Base-by-base conservation (phyloP, 2,329 filamentous ascomycete species). In the Fusarium napiforme region DNA sequence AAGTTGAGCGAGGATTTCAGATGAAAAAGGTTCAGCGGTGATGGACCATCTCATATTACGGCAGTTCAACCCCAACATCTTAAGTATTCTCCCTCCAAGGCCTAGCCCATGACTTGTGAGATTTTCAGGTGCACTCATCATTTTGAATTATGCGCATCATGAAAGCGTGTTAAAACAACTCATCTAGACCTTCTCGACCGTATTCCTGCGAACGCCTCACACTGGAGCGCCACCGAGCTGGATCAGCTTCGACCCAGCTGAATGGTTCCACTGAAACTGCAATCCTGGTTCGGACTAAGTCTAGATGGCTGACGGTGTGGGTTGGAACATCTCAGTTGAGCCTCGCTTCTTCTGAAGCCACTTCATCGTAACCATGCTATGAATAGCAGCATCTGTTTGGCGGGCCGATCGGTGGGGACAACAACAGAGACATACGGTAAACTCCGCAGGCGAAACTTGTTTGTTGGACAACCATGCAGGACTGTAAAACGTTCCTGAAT, bases 141-240 rank as follows among this genome's bases (percentile, higher is more conserved):
- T 7, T 10, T 37, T 19, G 8, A 23, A 43, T 6, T 21, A 19
- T 26, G 23, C 12, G 5, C 5, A 45, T 9, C 6, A 16, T 34
- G 2, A 19, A 11, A 10, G 1, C 8, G 5, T 10, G 8, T 15
- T 7, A 19, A 26, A 19, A 14, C 2, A 4, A 15, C 16, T 1
- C 16, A 2, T 10, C 7, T 5, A 26, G 18, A 7, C 9, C 5
- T 36, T 21, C n/a, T 16, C 6, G n/a, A 15, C 9, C 15, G 11
- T 32, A 4, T n/a, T 11, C 21, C 14, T 2, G 21, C 7, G 23
- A 30, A 18, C 15, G 4, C 26, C 28, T 30, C 19, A 23, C 21
- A 18, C 15, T 43, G 21, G 12, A 10, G 12, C 26, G 21, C 21
- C 11, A 43, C 16, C 0, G 1, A 42, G 7, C 28, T 7, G 9